A percentile compares a stretch with the other conserved stretches of the same genome.
Conservation (phyloP, 202 grass and related monocot species). For the Bolboschoenoplectus hybrid region DNA sequence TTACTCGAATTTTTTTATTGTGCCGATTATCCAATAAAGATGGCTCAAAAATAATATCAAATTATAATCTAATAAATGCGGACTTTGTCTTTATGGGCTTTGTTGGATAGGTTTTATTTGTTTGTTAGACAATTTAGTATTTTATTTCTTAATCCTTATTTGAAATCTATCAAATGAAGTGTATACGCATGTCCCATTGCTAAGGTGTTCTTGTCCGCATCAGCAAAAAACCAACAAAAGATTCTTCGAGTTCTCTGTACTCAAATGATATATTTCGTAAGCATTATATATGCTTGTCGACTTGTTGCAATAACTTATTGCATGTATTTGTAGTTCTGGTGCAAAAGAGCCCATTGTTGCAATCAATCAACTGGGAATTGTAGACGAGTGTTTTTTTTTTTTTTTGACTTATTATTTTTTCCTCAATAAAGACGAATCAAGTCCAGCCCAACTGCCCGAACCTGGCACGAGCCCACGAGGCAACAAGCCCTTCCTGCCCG, state of each 20-base stretch:
- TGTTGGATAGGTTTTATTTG: not conserved
- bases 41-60: not conserved
- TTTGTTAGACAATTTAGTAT: not conserved
- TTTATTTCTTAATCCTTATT: not conserved
- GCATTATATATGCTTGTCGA: not conserved
- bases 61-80: not conserved
- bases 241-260: not conserved
- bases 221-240: not conserved
- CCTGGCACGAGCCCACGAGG: not conserved
- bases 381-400: no score
- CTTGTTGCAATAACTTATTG: not conserved
- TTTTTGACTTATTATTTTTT: not conserved
- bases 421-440: not conserved
- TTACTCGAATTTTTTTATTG: no score
- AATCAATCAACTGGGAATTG: not conserved
- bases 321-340: not conserved
- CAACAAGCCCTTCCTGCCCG: not conserved
- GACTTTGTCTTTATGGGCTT: slow-evolving; percentile 1
- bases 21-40: not conserved
- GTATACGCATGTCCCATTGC: slow-evolving; percentile 14
- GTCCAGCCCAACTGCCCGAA: slow-evolving; percentile 21
- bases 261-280: not conserved
- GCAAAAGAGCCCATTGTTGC: not conserved
- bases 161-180: not conserved
- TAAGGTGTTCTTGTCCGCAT: not conserved